Evolutionary conservation across 768 basidiomycete genomes (phyloP).

Genomic region (Boletus sp.): DNA sequence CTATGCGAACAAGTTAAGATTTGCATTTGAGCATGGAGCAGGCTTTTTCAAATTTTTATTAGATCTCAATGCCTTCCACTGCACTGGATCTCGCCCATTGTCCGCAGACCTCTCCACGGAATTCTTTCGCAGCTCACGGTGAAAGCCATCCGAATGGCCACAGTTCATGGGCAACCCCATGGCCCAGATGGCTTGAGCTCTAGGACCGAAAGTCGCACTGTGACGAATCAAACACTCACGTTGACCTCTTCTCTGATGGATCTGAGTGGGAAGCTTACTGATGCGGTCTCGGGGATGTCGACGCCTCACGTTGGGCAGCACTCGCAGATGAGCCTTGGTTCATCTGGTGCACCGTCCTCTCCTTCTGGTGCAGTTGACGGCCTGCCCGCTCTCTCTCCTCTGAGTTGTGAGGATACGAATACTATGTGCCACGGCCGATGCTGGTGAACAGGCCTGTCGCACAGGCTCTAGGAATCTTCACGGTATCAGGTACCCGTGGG

Average conservation of each 20-base stretch:
- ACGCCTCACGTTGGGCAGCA: slow-evolving; percentile 67
- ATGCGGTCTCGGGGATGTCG: slow-evolving; percentile 54
- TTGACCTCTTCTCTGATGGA: slow-evolving; percentile 58
- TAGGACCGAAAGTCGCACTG: slow-evolving; percentile 64
- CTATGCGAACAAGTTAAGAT: slow-evolving; percentile 62
- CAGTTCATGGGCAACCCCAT: slow-evolving; percentile 71
- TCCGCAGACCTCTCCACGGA: slow-evolving; percentile 73
- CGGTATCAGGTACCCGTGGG: no score
- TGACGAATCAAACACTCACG: slow-evolving; percentile 71
- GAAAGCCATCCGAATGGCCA: slow-evolving; percentile 93
- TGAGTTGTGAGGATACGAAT: slow-evolving; percentile 7
- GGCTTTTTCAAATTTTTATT: slow-evolving; percentile 3
- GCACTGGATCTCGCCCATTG: slow-evolving; percentile 91
- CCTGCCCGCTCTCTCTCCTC: no score
- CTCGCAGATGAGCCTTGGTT: slow-evolving; percentile 44
- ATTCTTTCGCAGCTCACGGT: slow-evolving; percentile 54
- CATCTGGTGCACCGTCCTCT: slow-evolving; percentile 46
- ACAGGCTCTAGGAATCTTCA: no score
- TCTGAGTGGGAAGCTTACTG: slow-evolving; percentile 40
- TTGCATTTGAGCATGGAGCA: not conserved
- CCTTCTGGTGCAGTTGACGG: slow-evolving; percentile 64
- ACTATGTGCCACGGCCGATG: no score
- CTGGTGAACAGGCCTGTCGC: no score
- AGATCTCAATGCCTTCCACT: slow-evolving; percentile 86
- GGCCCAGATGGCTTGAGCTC: slow-evolving; percentile 55